Evolutionary conservation across 768 basidiomycete species (phyloP), one percentile per base, ranked within the genome.

Genomic region (Boletus barrowsii): DNA sequence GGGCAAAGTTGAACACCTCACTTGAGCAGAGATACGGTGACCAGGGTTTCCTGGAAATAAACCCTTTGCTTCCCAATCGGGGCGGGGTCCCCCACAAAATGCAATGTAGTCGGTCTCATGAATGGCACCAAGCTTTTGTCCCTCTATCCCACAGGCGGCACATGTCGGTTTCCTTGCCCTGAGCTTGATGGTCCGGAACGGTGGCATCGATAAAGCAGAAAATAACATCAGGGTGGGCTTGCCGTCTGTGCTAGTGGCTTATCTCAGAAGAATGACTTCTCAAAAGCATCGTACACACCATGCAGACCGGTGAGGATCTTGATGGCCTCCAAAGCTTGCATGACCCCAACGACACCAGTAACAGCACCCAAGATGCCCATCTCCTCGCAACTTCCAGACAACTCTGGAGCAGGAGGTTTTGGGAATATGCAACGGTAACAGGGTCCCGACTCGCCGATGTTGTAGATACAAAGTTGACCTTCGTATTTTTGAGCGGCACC

Each of bases 341-440:
- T 70, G 58, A 83, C 88, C 5, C 95, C 95, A 41, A 98, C 90
- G 46, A 92, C 75, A 2, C 96, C 96, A 0, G 92, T 91, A 2
- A 97, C 93, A 0, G 79, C 84, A 7, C 96, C 96, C 45, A 97
- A 72, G 5, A 98, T 86, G 1, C 96, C 95, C 5, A 84, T 77
- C 66, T 97, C 94, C 62, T 88, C 93, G 60, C 97, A 99, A 10
- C 85, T 83, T 9, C 91, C 87, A 2, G 80, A 72, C 26, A 76
- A 76, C 50, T 83, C 83, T 18, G 74, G 78, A 5, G 83, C 78
- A 1, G 93, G 84, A 2, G 93, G 84, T 49, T 78, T 81, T 0
- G 96, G 95, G 69, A 94, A 98, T 41, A 98, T 71, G 68, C 97
- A 98, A 15, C 97, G 81, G 70, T 96, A 98, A 71, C 97, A 99